These are phyloP conservation scores for Camellia sinensis DNA, from an alignment of 148 eudicot genomes.

Conservation along the genomic window DNA sequence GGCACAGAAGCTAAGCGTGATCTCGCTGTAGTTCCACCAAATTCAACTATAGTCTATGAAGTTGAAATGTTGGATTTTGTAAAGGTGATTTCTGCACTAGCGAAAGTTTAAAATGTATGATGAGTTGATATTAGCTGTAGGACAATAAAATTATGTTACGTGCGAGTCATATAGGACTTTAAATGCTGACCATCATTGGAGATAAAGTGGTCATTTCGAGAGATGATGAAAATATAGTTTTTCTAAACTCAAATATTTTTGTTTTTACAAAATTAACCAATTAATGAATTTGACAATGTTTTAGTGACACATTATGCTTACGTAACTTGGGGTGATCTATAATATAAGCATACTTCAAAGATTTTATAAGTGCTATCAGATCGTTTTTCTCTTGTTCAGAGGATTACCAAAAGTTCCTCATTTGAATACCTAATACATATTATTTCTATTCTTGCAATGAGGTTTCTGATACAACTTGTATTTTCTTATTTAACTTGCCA, in stretches of 20 bases:
- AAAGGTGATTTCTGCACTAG: constrained; percentile 34
- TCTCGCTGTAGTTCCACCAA: constrained; percentile 50
- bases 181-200: not conserved
- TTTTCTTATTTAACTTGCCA: not conserved
- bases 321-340: too few species aligned
- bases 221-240: not conserved
- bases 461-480: not conserved
- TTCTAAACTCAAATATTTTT: not conserved
- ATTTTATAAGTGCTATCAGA: not conserved
- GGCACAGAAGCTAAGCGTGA: constrained; percentile 39
- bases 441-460: not conserved
- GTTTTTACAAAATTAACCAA: not conserved
- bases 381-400: not conserved
- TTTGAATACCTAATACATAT: not conserved
- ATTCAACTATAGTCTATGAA: constrained; percentile 47
- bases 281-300: not conserved
- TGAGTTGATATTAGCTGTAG: not conserved
- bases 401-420: not conserved
- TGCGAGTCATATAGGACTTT: not conserved
- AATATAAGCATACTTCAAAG: too few species aligned
- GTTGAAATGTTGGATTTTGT: constrained; percentile 59
- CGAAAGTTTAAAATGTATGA: not conserved
- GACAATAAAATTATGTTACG: not conserved
- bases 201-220: not conserved
- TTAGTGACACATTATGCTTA: not conserved